Base-by-base conservation (phyloP, 2,329 filamentous ascomycete genomes). In the Arthrinium phaeospermum region DNA sequence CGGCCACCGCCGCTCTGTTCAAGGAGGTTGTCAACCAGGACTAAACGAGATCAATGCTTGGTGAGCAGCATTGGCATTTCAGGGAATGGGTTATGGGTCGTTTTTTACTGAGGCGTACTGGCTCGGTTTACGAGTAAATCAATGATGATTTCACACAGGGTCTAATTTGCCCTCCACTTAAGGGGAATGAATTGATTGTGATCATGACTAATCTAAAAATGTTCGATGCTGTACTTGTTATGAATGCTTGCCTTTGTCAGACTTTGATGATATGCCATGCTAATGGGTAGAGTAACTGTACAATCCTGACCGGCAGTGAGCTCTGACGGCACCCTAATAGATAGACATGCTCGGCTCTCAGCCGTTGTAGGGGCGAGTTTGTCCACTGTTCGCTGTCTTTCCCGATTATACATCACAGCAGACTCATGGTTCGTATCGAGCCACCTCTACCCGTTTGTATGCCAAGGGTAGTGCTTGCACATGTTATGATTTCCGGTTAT, bases 51-150 rank as follows among this genome's bases (percentile, higher is more conserved):
- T 69, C 49, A 73, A 51, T 51, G 78, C 79, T 80, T 80, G 78
- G 80, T 81, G 80, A 81, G 80, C 79, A 80, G 80, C 76, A 41
- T 76, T 75, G 46, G n/a, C 77, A 80, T 77, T 77, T 75, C 34
- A 64, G 57, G 57, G 57, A 64, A 73, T 71, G 72, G 74, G 75
- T 77, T 69, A 67, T 70, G 67, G 72, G 69, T 78, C 69, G 69
- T 64, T 74, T 71, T 75, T 74, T 76, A 75, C 69, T 80, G 73
- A 74, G 79, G 79, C 79, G 79, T 81, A 80, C 78, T 76, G 79
- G 79, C 76, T 79, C 77, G 77, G 79, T 78, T 78, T 79, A 78
- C 74, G 78, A 81, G 78, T 80, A 75, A 77, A 77, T 72, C 71
- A 77, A 79, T 78, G 75, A 71, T 70, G 77, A 79, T 75, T 78